Evolutionary conservation across 139 green algal genomes (phyloP).

Genomic region (Chlorella sp.): DNA sequence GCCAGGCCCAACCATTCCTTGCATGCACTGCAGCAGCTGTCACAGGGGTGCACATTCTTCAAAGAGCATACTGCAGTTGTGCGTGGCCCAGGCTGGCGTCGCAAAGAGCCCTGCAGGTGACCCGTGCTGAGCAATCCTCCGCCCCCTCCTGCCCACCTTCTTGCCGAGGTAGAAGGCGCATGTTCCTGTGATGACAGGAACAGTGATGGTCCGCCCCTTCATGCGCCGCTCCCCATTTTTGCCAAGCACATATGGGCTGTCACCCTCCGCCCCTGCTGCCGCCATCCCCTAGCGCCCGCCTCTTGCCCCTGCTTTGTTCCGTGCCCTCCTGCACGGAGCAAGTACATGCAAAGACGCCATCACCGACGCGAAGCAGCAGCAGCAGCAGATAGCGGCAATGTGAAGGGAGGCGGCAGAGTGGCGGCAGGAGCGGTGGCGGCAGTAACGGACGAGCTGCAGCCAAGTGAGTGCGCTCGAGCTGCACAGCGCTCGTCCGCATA

Average conservation of each 20-base stretch:
- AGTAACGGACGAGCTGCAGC: too few relatives aligned
- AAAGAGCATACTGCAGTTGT: too few relatives aligned
- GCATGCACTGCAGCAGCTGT: neutral
- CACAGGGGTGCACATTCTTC: neutral
- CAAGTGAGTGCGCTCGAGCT: too few relatives aligned
- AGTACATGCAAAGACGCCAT: too few relatives aligned
- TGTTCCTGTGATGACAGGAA: slow-evolving; percentile 67
- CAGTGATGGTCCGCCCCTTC: slow-evolving; percentile 23
- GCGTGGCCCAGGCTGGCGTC: too few relatives aligned
- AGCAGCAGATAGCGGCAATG: neutral
- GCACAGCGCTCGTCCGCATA: too few relatives aligned
- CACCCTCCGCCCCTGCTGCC: neutral
- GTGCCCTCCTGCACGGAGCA: too few relatives aligned
- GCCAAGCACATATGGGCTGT: neutral
- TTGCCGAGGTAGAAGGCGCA: slow-evolving; percentile 91
- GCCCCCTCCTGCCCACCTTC: slow-evolving; percentile 70
- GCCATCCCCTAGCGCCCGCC: neutral
- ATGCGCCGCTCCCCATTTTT: slow-evolving; percentile 31
- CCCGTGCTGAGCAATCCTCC: neutral
- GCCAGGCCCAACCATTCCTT: neutral
- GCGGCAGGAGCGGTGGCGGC: neutral
- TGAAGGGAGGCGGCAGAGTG: neutral
- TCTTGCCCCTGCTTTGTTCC: too few relatives aligned
- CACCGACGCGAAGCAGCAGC: neutral
- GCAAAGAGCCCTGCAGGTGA: neutral